Percentiles rank a stretch among this genome's conserved stretches.
Conservation (phyloP, 306 rosid species). For the Trifolium pratense region DNA sequence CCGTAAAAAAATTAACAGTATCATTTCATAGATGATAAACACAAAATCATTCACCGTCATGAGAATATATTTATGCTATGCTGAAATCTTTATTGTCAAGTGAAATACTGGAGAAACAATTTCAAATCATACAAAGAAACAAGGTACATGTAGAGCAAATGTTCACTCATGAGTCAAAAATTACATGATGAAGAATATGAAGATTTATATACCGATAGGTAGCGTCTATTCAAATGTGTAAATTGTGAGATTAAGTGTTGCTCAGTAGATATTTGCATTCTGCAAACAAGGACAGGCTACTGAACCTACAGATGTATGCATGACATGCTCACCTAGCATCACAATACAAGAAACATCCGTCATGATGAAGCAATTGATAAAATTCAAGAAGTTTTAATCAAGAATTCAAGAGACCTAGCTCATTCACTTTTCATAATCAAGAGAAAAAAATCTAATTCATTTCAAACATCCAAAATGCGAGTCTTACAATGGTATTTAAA, state of each 20-base stretch:
- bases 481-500: too few species aligned
- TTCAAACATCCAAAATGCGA: too few species aligned
- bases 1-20: background rate
- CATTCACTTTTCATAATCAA: too few species aligned
- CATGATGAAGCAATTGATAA: too few species aligned
- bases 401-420: too few species aligned
- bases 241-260: background rate
- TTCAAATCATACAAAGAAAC: background rate
- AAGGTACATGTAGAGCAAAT: conserved; percentile 11
- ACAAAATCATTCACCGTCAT: background rate
- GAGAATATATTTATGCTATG: conserved; percentile 15
- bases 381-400: too few species aligned
- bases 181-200: background rate
- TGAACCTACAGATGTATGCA: conserved; percentile 69
- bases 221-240: background rate
- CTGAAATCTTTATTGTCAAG: conserved; percentile 24
- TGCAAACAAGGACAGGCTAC: conserved; percentile 59
- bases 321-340: conserved; percentile 52
- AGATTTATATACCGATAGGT: background rate
- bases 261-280: conserved; percentile 61
- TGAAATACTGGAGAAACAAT: conserved; percentile 6
- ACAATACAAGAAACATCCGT: too few species aligned
- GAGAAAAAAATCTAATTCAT: too few species aligned
- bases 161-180: background rate
- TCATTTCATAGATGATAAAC: background rate